Conservation (phyloP, 768 basidiomycete species). For the Lactarius vividus region DNA sequence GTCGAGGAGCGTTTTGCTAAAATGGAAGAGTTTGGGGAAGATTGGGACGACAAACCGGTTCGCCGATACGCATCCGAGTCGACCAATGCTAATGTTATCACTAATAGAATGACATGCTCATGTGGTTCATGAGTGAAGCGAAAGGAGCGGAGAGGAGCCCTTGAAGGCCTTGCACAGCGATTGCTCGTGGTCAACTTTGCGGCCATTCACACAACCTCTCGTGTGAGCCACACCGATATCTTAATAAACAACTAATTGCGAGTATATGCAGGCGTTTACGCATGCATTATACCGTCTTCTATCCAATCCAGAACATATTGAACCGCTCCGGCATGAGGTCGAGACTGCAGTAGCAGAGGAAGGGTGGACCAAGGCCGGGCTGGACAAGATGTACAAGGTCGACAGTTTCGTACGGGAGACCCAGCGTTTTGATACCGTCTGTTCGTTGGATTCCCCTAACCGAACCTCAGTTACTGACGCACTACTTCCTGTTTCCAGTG, state of each 20-base stretch:
- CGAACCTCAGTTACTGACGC: not conserved
- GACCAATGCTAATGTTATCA: not conserved
- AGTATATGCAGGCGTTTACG: slow-evolving; percentile 1
- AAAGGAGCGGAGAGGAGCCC: slow-evolving; percentile 33
- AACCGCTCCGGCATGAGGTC: slow-evolving; percentile 30
- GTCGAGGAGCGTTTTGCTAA: slow-evolving; percentile 3
- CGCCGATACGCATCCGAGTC: not conserved
- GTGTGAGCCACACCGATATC: slow-evolving; percentile 27
- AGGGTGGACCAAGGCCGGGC: slow-evolving; percentile 21
- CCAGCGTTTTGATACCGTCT: slow-evolving; percentile 20
- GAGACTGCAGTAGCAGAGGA: slow-evolving; percentile 23
- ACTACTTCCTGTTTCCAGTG: slow-evolving; percentile 17
- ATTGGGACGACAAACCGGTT: slow-evolving; percentile 15
- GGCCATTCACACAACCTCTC: slow-evolving; percentile 37
- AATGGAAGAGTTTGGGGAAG: slow-evolving; percentile 5
- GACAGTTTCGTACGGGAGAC: slow-evolving; percentile 33
- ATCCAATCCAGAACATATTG: slow-evolving; percentile 29
- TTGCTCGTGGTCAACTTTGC: slow-evolving; percentile 41
- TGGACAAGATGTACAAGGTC: slow-evolving; percentile 29
- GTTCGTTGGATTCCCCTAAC: not conserved
- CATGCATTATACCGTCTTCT: slow-evolving; percentile 29
- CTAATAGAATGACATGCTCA: slow-evolving; percentile 41
- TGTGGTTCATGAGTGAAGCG: slow-evolving; percentile 41
- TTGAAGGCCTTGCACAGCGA: slow-evolving; percentile 32
- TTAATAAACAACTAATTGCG: not conserved